Base-by-base conservation (phyloP, 202 grass and related monocot species). In the Eragrostis tef region DNA sequence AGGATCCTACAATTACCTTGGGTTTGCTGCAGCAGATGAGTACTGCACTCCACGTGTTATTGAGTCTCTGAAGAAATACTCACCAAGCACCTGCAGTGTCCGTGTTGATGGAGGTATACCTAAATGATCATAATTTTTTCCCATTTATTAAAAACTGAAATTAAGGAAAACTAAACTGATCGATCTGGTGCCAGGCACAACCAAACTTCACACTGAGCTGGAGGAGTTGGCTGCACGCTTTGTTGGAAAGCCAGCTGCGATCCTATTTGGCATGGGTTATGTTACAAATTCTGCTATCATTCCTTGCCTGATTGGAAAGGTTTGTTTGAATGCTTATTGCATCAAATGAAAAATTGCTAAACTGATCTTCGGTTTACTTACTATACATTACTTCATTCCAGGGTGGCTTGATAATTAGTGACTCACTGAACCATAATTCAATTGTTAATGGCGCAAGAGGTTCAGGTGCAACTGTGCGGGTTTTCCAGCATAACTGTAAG, bases 211-310 rank as follows among this genome's bases (percentile, higher is more conserved):
- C 58, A 19, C 74, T 12, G 83, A 96, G 42, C 73, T 96, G 72
- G 90, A 92, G 73, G 90, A 96, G 31, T 73, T 96, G 64, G 73
- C 69, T 66, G 90, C 93, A n/a, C 73, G 83, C 43, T 96, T 92
- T 83, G 86, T 96, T 64, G 90, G 90, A 90, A 96, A 96, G 75
- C 87, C 89, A 79, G 77, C 86, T 77, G 86, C 93, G 42, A 77
- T 96, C 79, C 22, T 90, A 57, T 96, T 95, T 77, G 93, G 93
- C 78, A 95, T 92, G 90, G 93, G 93, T 61, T 95, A 95, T 81
- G 90, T 74, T 43, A 95, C 93, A 84, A 95, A 95, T 63, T 92
- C 93, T 26, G 75, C 89, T 11, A 87, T 92, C 27, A 93, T 93
- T 89, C 93, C 93, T 31, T 83, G 71, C 51, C 73, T 96, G 50